Base-by-base conservation (phyloP, 1,284 basidiomycete genomes). In the Malassezia japonica region DNA sequence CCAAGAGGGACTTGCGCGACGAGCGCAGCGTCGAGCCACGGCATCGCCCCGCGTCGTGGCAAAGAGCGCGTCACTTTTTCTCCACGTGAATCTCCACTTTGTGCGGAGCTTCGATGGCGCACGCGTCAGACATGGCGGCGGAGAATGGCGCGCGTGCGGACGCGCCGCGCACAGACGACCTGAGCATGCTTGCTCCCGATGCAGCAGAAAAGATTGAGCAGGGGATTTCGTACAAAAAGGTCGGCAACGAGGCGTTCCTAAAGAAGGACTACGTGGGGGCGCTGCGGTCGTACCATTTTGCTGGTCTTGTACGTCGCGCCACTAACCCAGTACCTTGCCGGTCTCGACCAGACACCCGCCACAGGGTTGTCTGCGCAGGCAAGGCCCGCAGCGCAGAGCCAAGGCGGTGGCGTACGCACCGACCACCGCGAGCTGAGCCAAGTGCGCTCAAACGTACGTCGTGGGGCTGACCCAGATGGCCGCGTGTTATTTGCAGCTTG, bases 391-490 rank as follows among this genome's bases (percentile, higher is more conserved):
- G 48, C 13, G 28, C 12, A 18, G 18, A 18, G 20, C 10, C 13
- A 16, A 15, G 18, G 24, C 6, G 38, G 27, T 12, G 27, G 15
- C 6, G 9, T 51, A 2, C 42, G 35, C 31, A 38, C 49, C 9
- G 31, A 39, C 31, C 24, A 49, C n/a, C 47, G 36, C 10, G 45
- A 48, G 8, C 41, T 57, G 23, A 49, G 50, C 28, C 51, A 36
- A 21, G 49, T 52, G 36, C 36, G 43, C 28, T 46, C 48, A 21
- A 57, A 57, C 31, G 55, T 57, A 27, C 20, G 55, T 49, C 18
- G 3, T 12, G 6, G 12, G 20, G 16, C 24, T 28, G 21, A 41
- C 35, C 5, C 34, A 57, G 55, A 57, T 57, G 55, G 49, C 55
- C 21, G 55, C 55, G 12, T 57, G 55, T 41, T 52, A 54, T n/a